Base-by-base conservation (phyloP, 352 stramenopile genomes). In the Saprolegnia diclina region DNA sequence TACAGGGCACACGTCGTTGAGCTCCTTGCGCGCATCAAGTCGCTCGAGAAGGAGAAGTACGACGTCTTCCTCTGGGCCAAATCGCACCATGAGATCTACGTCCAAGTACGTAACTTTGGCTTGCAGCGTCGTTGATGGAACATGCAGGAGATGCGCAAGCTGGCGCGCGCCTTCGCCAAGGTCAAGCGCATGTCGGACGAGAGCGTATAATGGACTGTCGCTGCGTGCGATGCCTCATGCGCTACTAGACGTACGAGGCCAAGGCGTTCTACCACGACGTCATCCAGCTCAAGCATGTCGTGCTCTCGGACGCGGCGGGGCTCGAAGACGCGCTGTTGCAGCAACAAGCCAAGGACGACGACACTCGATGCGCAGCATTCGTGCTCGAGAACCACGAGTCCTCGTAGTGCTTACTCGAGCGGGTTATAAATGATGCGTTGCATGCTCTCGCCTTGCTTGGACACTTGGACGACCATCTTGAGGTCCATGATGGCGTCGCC, bases 381-480 rank as follows among this genome's bases (percentile, higher is more conserved):
- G 5, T 32, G 45, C 19, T 68, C 1, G 62, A 35, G 10, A 48
- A 48, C 42, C 1, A 3, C 7, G 42, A 45, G 38, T 45, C 13
- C 22, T 32, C 29, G 29, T 35, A 35, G 26, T 18, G 52, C 35
- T n/a, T 88, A 95, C 77, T 95, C 85, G 48, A 96, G 71, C 13
- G 88, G 88, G 64, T 84, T 94, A 76, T 94, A 96, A 68, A 96
- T 86, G 73, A 94, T 96, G 38, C 88, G 76, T 69, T 93, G 86
- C 1, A 94, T 73, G 22, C 64, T 72, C 64, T 74, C 84, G 67
- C 78, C 76, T 73, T 93, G 85, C 62, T 91, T 76, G 9, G 85
- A 92, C 42, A 96, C 88, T 74, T 96, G 86, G 53, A 93, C 80
- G 62, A 96, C 88, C 85, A 94, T 92, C 69, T 94, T 94, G 48